Conservation (phyloP, 495 filamentous ascomycete species). For the Penicillium chermesinum region DNA sequence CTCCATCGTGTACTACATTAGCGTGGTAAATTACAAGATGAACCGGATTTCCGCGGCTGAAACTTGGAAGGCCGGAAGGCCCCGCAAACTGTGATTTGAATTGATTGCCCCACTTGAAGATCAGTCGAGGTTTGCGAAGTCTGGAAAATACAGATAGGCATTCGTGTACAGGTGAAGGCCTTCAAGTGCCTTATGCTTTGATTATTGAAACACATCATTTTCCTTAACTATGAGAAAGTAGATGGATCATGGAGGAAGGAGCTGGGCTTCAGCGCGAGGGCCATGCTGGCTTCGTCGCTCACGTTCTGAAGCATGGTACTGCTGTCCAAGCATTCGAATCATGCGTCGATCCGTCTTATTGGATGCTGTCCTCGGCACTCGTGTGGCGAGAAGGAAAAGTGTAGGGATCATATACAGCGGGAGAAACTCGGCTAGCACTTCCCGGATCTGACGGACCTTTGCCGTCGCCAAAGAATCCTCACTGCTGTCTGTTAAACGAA, state of each 20-base stretch:
- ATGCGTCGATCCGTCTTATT: constrained; percentile 30
- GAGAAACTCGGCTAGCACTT: constrained; percentile 3
- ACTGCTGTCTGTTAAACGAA: constrained; percentile 8
- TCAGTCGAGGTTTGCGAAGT: too few species aligned
- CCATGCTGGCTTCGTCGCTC: neutral
- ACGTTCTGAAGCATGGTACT: neutral
- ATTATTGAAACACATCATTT: too few species aligned
- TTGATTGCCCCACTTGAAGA: too few species aligned
- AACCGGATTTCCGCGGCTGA: neutral
- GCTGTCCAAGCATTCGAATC: neutral
- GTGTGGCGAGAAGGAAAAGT: constrained; percentile 15
- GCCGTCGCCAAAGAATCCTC: neutral
- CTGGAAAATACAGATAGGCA: too few species aligned
- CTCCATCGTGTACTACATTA: too few species aligned
- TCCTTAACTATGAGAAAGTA: too few species aligned
- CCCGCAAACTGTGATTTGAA: neutral
- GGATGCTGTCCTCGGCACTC: constrained; percentile 36
- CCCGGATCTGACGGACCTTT: constrained; percentile 4
- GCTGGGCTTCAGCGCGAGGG: neutral
- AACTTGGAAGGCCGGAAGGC: neutral
- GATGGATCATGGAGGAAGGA: constrained; percentile 3
- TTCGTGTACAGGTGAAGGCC: too few species aligned
- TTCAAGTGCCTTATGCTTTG: too few species aligned
- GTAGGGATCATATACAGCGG: constrained; percentile 19
- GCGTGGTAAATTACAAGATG: neutral